phyloP scores from a whole-genome alignment of 2,329 filamentous ascomycete species.

The Ramularia collo-cygni region DNA sequence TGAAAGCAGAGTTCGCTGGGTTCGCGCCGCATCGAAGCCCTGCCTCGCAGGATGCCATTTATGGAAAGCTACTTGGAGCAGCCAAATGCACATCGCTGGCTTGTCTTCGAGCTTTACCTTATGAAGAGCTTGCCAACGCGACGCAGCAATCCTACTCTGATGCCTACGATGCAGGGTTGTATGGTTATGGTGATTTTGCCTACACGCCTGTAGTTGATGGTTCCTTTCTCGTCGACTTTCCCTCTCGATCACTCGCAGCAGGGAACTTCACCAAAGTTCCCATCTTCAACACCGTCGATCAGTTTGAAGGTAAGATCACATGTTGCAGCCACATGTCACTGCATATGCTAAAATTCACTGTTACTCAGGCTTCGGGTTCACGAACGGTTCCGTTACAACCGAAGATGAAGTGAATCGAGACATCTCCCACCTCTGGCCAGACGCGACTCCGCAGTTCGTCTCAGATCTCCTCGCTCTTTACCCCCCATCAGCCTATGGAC shows the following conservation, averaged over 20 bases:
- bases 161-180: background rate
- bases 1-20: no score
- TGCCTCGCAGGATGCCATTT: background rate
- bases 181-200: background rate
- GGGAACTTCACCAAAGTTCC: background rate
- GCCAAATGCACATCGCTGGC: background rate
- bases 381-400: background rate
- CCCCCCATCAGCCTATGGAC: background rate
- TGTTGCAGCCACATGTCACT: background rate
- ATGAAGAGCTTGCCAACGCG: background rate
- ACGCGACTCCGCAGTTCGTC: background rate
- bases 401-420: background rate
- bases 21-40: no score
- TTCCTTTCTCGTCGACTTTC: background rate
- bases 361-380: background rate
- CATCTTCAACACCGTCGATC: background rate
- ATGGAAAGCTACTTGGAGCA: background rate
- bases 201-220: background rate
- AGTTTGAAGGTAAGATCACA: conserved; percentile 1
- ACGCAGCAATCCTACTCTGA: background rate
- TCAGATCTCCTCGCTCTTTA: background rate
- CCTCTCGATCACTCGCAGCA: background rate
- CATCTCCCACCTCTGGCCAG: background rate
- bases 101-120: conserved; percentile 2
- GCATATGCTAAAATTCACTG: background rate